These are phyloP conservation scores for Agaricus bisporus DNA, from an alignment of 768 basidiomycete species.

Conservation along the genomic window DNA sequence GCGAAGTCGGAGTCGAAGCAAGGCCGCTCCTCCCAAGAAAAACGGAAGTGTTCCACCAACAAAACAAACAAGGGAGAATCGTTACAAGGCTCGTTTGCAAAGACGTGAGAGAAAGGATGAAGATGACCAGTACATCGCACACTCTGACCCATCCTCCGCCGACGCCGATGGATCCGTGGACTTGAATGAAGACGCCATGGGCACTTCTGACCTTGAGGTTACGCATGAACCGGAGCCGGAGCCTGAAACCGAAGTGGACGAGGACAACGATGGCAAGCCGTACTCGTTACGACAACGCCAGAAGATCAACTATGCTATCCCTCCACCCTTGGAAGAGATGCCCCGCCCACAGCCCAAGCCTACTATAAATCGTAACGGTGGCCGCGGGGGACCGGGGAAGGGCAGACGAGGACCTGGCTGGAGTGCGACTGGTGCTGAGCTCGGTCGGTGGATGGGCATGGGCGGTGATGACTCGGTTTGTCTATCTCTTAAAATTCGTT, in stretches of 20 bases:
- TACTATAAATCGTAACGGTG: conserved; percentile 24
- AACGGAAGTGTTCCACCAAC: not conserved
- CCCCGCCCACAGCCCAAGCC: conserved; percentile 36
- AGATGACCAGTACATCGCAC: conserved; percentile 44
- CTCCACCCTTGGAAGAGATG: conserved; percentile 75
- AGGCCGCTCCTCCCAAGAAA: conserved; percentile 8
- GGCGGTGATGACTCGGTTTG: conserved; percentile 64
- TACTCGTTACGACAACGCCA: conserved; percentile 63
- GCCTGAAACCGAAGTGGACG: conserved; percentile 38
- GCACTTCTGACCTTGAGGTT: conserved; percentile 33
- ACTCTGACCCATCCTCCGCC: conserved; percentile 36
- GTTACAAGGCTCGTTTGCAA: conserved; percentile 28
- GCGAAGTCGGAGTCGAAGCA: conserved; percentile 1
- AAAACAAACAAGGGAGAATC: not conserved
- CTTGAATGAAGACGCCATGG: conserved; percentile 38
- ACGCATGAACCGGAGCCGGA: conserved; percentile 30
- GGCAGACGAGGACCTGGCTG: conserved; percentile 52
- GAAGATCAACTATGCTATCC: conserved; percentile 76
- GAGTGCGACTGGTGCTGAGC: conserved; percentile 75
- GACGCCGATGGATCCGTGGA: conserved; percentile 58
- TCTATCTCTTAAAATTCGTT: conserved; percentile 1
- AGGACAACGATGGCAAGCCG: conserved; percentile 48
- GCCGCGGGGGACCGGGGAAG: conserved; percentile 25
- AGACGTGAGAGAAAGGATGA: conserved; percentile 34
- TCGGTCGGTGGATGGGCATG: conserved; percentile 75